Percentiles rank a stretch among this genome's conserved stretches.
These are phyloP conservation scores for Malus fusca DNA, from an alignment of 306 rosid genomes.

Conservation along the genomic window DNA sequence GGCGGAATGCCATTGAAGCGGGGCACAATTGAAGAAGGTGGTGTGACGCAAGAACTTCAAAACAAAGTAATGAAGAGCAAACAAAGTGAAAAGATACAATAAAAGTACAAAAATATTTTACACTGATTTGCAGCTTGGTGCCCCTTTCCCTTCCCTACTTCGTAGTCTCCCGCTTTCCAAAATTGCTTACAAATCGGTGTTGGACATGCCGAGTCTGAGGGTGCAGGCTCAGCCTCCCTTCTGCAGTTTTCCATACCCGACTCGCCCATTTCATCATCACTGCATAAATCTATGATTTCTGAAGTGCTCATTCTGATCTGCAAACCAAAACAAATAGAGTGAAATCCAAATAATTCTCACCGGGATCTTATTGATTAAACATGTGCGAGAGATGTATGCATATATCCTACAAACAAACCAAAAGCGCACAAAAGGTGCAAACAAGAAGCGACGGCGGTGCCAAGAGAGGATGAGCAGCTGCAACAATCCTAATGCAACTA, in stretches of 20 bases:
- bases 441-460: neutral
- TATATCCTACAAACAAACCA: neutral
- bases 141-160: conserved; percentile 24
- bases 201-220: conserved; percentile 26
- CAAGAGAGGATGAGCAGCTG: neutral
- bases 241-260: conserved; percentile 5
- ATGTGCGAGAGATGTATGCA: no score
- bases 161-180: conserved; percentile 88
- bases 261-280: conserved; percentile 29
- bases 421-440: neutral
- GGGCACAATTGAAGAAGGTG: neutral
- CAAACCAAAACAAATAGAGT: neutral
- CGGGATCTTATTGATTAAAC: no score
- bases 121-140: conserved; percentile 44
- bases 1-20: neutral
- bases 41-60: neutral
- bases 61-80: neutral
- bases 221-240: conserved; percentile 8
- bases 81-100: neutral
- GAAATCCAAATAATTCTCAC: neutral
- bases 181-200: conserved; percentile 68
- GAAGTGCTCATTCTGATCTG: neutral
- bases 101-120: conserved; percentile 16
- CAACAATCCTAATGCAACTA: neutral
- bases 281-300: conserved; percentile 53